Evolutionary conservation across 352 stramenopile species (phyloP).

Genomic region (Thraustochytrium sp.): DNA sequence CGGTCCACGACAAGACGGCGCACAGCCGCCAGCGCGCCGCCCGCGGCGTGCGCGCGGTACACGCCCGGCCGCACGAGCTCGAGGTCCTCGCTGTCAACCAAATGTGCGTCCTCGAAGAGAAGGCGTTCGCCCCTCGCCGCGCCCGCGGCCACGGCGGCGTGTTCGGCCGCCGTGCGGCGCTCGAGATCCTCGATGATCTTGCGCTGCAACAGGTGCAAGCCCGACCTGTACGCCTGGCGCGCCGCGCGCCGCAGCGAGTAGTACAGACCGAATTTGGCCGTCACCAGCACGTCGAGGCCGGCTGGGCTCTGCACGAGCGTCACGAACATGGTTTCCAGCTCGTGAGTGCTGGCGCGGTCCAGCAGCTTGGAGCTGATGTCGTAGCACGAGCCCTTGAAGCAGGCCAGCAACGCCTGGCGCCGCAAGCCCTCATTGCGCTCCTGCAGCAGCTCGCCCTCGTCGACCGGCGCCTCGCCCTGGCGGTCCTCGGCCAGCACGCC

Average conservation of each 20-base stretch:
- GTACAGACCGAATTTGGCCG: background rate
- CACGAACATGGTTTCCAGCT: slow-evolving; percentile 21
- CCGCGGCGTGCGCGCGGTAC: background rate
- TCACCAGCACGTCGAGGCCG: slow-evolving; percentile 1
- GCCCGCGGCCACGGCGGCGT: background rate
- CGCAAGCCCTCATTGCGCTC: background rate
- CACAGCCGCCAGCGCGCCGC: background rate
- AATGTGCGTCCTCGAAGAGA: background rate
- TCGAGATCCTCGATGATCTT: background rate
- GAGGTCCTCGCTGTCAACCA: background rate
- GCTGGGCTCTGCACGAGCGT: background rate
- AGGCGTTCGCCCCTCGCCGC: background rate
- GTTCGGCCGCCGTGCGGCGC: background rate
- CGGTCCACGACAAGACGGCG: background rate
- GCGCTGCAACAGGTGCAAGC: background rate
- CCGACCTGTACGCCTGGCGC: background rate
- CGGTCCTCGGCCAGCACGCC: background rate
- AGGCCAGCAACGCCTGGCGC: background rate
- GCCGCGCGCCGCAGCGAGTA: background rate
- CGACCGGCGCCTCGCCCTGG: background rate
- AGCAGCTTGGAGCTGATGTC: slow-evolving; percentile 9
- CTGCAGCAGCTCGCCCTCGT: background rate
- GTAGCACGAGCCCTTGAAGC: slow-evolving; percentile 7
- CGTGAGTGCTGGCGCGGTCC: background rate
- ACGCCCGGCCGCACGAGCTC: background rate